Percentiles rank a stretch among this genome's conserved stretches.
phyloP scores from a whole-genome alignment of 306 rosid genomes.

The Cicer cuneatum region DNA sequence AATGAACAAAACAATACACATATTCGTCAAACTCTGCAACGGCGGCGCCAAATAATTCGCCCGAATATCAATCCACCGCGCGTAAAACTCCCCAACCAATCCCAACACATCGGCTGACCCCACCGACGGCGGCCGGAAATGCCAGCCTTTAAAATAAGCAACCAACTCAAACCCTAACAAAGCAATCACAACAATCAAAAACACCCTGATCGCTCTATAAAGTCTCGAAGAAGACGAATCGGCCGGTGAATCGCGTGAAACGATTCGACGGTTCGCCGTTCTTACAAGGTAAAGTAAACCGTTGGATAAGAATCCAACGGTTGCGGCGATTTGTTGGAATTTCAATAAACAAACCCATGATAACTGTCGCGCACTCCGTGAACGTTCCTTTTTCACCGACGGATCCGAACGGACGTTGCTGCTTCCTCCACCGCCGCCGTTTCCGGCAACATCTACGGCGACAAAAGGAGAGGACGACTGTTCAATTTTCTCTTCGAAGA shows the following conservation, averaged over 20 bases:
- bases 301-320: conserved; percentile 54
- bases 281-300: conserved; percentile 58
- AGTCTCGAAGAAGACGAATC: conserved; percentile 74
- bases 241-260: conserved; percentile 43
- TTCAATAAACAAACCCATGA: conserved; percentile 72
- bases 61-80: conserved; percentile 73
- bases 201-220: conserved; percentile 71
- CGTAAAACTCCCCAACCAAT: conserved; percentile 60
- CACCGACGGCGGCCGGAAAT: conserved; percentile 76
- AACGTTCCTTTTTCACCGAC: conserved; percentile 65
- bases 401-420: conserved; percentile 47
- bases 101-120: conserved; percentile 77
- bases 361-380: conserved; percentile 83
- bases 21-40: conserved; percentile 75
- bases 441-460: conserved; percentile 57
- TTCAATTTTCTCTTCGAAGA: conserved; percentile 43
- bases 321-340: conserved; percentile 73
- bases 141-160: conserved; percentile 97
- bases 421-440: conserved; percentile 9
- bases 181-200: conserved; percentile 61
- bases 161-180: conserved; percentile 73
- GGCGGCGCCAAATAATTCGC: conserved; percentile 85
- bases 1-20: conserved; percentile 79
- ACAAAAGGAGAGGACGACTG: conserved; percentile 41
- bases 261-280: conserved; percentile 59